Conservation (phyloP, 805 yeast genomes). For the Wickerhamomyces chambardii region DNA sequence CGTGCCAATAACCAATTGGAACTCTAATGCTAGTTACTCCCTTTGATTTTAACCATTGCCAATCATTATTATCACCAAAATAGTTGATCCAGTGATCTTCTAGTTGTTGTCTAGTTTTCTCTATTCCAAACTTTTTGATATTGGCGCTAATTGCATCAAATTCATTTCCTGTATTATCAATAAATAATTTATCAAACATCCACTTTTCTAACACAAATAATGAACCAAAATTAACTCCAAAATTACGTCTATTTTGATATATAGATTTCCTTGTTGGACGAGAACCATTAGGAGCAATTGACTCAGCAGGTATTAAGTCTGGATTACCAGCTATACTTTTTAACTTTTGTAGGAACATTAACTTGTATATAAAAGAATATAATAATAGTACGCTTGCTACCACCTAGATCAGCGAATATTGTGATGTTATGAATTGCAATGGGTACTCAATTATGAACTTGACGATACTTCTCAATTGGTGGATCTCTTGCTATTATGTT, state of each 20-base stretch:
- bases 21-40: slow-evolving; percentile 78
- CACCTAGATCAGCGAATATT: no score
- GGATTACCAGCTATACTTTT: no score
- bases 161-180: slow-evolving; percentile 55
- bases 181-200: slow-evolving; percentile 58
- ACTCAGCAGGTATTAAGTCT: slow-evolving; percentile 15
- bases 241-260: slow-evolving; percentile 53
- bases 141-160: slow-evolving; percentile 56
- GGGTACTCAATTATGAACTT: no score
- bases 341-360: no score
- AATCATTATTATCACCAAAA: slow-evolving; percentile 62
- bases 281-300: slow-evolving; percentile 18
- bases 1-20: slow-evolving; percentile 90
- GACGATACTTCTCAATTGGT: no score
- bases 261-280: slow-evolving; percentile 34
- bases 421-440: no score
- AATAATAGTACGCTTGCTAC: no score
- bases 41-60: slow-evolving; percentile 60
- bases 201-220: slow-evolving; percentile 75
- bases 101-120: slow-evolving; percentile 40
- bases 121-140: slow-evolving; percentile 39
- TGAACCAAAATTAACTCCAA: slow-evolving; percentile 84
- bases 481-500: no score
- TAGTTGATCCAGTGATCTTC: slow-evolving; percentile 54
- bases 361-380: no score